Base-by-base conservation (phyloP, 2,329 filamentous ascomycete genomes). In the Colletotrichum echinochloae region DNA sequence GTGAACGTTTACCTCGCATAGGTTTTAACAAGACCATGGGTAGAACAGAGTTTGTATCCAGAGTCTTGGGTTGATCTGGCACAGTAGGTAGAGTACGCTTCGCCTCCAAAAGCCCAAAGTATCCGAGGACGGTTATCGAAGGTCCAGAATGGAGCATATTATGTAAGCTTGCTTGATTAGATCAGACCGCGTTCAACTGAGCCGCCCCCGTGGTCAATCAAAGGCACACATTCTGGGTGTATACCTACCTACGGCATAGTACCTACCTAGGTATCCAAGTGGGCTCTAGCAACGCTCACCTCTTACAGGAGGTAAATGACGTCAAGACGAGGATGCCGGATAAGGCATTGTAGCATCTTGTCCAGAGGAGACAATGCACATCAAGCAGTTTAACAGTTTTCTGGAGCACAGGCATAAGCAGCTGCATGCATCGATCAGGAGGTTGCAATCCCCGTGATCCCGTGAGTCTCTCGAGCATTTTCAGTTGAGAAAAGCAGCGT, bases 241-340 rank as follows among this genome's bases (percentile, higher is more conserved):
- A n/a, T n/a, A n/a, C n/a, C n/a, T n/a, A n/a, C n/a, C n/a, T n/a
- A n/a, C n/a, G n/a, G n/a, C n/a, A n/a, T n/a, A n/a, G n/a, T n/a
- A n/a, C n/a, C n/a, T n/a, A n/a, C n/a, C n/a, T n/a, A n/a, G n/a
- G n/a, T n/a, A n/a, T n/a, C 46, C 39, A 46, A 62, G 60, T 62
- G 60, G 60, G 60, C 33, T 67, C 37, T 30, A 18, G 14, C 30
- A 49, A 16, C n/a, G 49, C 54, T 56, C 59, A 68, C 65, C 64
- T 68, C 57, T 68, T 70, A 63, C 68, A 26, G 37, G 68, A 37
- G 59, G 11, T 5, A 55, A 59, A 71, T 71, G 68, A 71, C 65
- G 68, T 71, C 68, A 71, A 59, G 55, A 14, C 28, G 41, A 59
- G 59, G 37, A 52, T 35, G 52, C 23, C 35, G 37, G 51, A 61